Percentiles rank a stretch among this genome's conserved stretches.
Conservation (phyloP, 192 early-diverging fungal genomes). For the Entomortierella lignicola region DNA sequence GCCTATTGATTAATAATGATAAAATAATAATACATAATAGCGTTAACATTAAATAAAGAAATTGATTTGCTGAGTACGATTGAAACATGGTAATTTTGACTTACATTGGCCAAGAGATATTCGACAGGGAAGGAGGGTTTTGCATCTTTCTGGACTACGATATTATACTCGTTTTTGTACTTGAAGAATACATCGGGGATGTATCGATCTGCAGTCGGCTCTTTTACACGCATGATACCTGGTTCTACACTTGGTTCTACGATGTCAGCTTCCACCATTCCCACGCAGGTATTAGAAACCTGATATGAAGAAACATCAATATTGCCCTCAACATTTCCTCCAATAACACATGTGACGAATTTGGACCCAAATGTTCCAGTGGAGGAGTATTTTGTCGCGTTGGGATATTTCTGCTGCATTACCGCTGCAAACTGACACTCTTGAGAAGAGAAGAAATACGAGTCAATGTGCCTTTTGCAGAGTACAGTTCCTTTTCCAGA, state of each 20-base stretch:
- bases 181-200: conserved; percentile 98
- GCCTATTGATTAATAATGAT: conserved; percentile 55
- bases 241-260: conserved; percentile 92
- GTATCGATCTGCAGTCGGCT: conserved; percentile 78
- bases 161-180: conserved; percentile 94
- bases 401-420: conserved; percentile 82
- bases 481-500: conserved; percentile 82
- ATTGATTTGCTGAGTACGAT: too few species aligned
- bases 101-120: conserved; percentile 93
- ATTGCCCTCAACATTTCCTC: conserved; percentile 87
- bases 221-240: conserved; percentile 85
- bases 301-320: conserved; percentile 93
- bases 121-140: conserved; percentile 98
- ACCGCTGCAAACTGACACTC: conserved; percentile 89
- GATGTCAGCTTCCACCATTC: conserved; percentile 91
- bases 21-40: too few species aligned
- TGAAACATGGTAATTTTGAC: too few species aligned
- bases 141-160: conserved; percentile 87
- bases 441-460: conserved; percentile 93
- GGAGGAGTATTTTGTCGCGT: conserved; percentile 74
- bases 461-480: conserved; percentile 90
- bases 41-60: too few species aligned
- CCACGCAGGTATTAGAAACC: conserved; percentile 90
- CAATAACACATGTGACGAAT: conserved; percentile 95
- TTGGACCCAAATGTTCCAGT: conserved; percentile 89